Evolutionary conservation across 345 rosid species (phyloP), one percentile per base, ranked within the genome.

Genomic region (Boechera divaricarpa): DNA sequence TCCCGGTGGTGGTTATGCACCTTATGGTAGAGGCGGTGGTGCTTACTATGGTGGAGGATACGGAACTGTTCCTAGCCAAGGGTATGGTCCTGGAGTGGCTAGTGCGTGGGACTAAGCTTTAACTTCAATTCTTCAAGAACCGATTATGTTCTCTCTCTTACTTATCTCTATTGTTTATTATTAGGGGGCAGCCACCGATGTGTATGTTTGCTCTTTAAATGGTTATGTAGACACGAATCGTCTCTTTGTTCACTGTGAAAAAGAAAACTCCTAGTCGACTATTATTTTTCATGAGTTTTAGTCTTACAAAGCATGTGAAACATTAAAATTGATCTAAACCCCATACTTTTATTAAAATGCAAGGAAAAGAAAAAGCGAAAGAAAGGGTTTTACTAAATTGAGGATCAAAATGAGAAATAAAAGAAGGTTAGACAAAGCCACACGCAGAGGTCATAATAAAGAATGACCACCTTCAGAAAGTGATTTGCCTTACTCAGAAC

Each of bases 61-160:
- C 29, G 84, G 90, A 66, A 78, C 81, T 6, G 83, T 83, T 2
- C 76, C 71, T 16, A 69, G 31, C 47, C 82, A 85, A 44, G 85
- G 88, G 6, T 81, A 84, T 55, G 88, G 90, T 16, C 74, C 90
- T 15, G 91, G 89, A 52, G 83, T 77, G 75, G 78, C 89, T 63
- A 93, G 98, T 74, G 95, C 96, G 15, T 93, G 96, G 97, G 93
- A 91, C 80, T 93, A 82, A 72, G 49, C 68, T 29, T 38, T 77
- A 18, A 33, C 54, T 71, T 28, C 11, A 42, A 53, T 77, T 38
- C 62, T 65, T 64, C 67, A 64, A 21, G 47, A 77, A 49, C 48
- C 5, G 63, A 57, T 28, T 65, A 71, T 57, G 70, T 61, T 42
- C 65, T 29, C 44, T 12, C 70, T 51, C 51, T 62, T 18, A 38